Percentiles rank a stretch among this genome's conserved stretches.
phyloP scores from a whole-genome alignment of 257 asterid species.

The Pogostemon cablin region DNA sequence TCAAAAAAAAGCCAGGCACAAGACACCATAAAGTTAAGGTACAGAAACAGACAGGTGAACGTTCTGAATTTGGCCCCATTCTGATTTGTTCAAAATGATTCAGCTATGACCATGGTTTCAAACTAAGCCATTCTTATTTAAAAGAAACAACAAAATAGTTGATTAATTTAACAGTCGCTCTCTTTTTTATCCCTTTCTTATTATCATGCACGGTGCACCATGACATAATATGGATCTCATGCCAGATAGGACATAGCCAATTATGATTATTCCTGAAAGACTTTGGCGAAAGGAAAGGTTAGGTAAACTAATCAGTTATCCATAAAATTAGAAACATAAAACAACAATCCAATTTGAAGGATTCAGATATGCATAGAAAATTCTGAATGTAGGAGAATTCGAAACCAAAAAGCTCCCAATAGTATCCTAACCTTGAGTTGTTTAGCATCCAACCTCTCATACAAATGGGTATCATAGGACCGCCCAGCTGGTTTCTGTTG shows the following conservation, averaged over 20 bases:
- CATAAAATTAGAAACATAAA: background rate
- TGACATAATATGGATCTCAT: background rate
- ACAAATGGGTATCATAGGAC: conserved; percentile 55
- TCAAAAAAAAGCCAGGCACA: no score
- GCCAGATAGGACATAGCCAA: conserved; percentile 2
- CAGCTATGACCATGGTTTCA: background rate
- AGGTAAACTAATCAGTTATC: background rate
- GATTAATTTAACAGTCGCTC: background rate
- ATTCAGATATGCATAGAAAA: conserved; percentile 11
- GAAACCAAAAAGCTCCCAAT: conserved; percentile 18
- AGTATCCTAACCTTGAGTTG: conserved; percentile 63
- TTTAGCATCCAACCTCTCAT: conserved; percentile 60
- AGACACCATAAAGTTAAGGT: no score
- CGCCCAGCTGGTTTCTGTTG: conserved; percentile 53
- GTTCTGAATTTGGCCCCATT: background rate
- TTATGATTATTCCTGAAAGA: background rate
- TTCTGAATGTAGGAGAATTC: conserved; percentile 3
- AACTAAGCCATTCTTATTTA: background rate
- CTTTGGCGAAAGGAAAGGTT: background rate
- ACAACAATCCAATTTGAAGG: conserved; percentile 13
- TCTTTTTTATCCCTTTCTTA: background rate
- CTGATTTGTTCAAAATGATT: background rate
- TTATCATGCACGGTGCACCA: background rate
- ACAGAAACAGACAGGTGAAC: no score
- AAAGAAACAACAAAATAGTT: background rate